These are phyloP conservation scores for Candida tropicalis DNA, from an alignment of 1,139 yeast genomes.

Conservation along the genomic window DNA sequence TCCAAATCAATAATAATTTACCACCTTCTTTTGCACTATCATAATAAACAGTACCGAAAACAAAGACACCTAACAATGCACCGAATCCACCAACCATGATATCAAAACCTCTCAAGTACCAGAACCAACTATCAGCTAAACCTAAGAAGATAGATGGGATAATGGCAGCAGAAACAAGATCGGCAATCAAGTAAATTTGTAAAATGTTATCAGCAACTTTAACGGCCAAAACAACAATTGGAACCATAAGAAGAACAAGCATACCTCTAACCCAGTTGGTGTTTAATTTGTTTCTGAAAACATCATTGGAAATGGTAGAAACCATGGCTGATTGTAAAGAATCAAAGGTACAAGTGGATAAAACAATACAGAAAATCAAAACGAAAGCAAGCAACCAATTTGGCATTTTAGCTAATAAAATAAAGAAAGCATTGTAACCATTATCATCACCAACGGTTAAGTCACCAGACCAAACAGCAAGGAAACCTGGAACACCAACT, in stretches of 20 bases:
- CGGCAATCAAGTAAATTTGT: conserved; percentile 88
- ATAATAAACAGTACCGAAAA: conserved; percentile 83
- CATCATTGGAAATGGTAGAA: conserved; percentile 84
- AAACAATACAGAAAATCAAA: conserved; percentile 67
- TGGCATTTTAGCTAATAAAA: conserved; percentile 74
- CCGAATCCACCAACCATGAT: conserved; percentile 83
- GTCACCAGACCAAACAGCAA: conserved; percentile 90
- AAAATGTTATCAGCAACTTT: conserved; percentile 79
- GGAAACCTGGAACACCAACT: conserved; percentile 80
- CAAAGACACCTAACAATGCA: conserved; percentile 75
- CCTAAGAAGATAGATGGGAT: conserved; percentile 88
- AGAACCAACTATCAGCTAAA: conserved; percentile 59
- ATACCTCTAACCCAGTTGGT: conserved; percentile 68
- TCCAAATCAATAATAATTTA: conserved; percentile 64
- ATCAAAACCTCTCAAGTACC: conserved; percentile 79
- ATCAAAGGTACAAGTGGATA: conserved; percentile 89
- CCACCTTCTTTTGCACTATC: conserved; percentile 76
- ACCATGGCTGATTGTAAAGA: conserved; percentile 88
- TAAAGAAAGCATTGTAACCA: conserved; percentile 69
- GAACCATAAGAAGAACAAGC: conserved; percentile 77
- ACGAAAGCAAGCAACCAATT: conserved; percentile 86
- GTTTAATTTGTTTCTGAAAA: conserved; percentile 79
- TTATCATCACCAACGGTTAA: conserved; percentile 59
- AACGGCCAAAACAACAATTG: conserved; percentile 81
- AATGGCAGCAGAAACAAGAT: conserved; percentile 81